These are phyloP conservation scores for Paramecium pentaurelia DNA, from an alignment of 73 alveolate species.

Conservation along the genomic window DNA sequence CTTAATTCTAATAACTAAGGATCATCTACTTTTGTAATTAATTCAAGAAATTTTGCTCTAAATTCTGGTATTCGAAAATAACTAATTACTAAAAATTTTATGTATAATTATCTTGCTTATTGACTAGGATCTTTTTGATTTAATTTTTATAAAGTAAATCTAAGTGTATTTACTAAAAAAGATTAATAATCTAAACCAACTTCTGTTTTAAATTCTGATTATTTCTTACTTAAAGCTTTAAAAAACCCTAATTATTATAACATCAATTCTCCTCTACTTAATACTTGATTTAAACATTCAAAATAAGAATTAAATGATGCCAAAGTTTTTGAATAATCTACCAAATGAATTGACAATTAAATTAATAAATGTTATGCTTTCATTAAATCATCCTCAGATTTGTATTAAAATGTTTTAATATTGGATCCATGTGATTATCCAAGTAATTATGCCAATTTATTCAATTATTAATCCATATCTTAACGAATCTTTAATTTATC, in stretches of 20 bases:
- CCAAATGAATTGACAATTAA: not conserved
- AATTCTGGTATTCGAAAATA: conserved; percentile 7
- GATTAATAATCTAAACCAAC: not conserved
- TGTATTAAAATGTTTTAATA: not conserved
- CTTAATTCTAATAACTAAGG: not conserved
- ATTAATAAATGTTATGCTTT: not conserved
- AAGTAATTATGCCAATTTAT: not conserved
- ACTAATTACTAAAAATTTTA: not conserved
- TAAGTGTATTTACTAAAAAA: not conserved
- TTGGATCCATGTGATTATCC: not conserved
- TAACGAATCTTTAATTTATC: not conserved
- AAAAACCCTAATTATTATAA: not conserved
- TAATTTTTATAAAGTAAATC: not conserved
- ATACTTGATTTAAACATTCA: not conserved
- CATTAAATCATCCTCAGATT: not conserved
- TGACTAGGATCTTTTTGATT: not conserved
- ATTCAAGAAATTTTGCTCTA: not conserved
- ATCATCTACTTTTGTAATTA: not conserved
- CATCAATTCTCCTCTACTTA: conserved; percentile 16
- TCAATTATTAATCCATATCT: not conserved
- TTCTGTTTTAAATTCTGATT: not conserved
- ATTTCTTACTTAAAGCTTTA: not conserved
- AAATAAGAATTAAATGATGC: not conserved
- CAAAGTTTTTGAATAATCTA: not conserved
- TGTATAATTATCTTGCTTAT: not conserved